Percentiles rank a stretch among this genome's conserved stretches.
These are phyloP conservation scores for Bryoerythrophyllum caledonicum DNA, from an alignment of 225 moss, liverwort and hornwort genomes.

Conservation along the genomic window DNA sequence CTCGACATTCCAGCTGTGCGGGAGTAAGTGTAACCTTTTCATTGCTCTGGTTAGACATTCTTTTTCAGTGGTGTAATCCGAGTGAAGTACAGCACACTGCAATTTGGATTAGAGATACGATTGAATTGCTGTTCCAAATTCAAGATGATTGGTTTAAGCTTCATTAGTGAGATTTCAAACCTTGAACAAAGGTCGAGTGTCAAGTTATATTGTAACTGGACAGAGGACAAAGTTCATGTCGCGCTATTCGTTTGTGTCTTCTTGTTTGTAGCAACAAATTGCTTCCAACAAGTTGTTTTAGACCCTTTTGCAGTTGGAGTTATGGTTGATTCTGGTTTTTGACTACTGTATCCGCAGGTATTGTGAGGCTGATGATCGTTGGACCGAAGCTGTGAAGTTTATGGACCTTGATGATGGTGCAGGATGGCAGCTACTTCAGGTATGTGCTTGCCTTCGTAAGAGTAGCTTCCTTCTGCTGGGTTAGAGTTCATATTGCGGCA, in stretches of 20 bases:
- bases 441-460: background rate
- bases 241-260: background rate
- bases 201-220: background rate
- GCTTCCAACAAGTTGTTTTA: background rate
- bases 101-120: background rate
- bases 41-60: background rate
- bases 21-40: conserved; percentile 49
- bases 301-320: background rate
- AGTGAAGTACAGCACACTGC: background rate
- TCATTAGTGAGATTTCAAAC: background rate
- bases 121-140: background rate
- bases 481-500: background rate
- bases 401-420: conserved; percentile 93
- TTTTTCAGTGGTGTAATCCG: background rate
- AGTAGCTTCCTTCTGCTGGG: background rate
- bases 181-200: background rate
- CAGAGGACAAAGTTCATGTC: background rate
- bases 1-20: conserved; percentile 80
- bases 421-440: conserved; percentile 98
- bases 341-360: conserved; percentile 41
- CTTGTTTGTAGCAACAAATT: background rate
- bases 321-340: background rate
- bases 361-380: conserved; percentile 88
- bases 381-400: conserved; percentile 77
- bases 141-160: background rate